phyloP scores from a whole-genome alignment of 495 filamentous ascomycete genomes.

The Halenospora varia region DNA sequence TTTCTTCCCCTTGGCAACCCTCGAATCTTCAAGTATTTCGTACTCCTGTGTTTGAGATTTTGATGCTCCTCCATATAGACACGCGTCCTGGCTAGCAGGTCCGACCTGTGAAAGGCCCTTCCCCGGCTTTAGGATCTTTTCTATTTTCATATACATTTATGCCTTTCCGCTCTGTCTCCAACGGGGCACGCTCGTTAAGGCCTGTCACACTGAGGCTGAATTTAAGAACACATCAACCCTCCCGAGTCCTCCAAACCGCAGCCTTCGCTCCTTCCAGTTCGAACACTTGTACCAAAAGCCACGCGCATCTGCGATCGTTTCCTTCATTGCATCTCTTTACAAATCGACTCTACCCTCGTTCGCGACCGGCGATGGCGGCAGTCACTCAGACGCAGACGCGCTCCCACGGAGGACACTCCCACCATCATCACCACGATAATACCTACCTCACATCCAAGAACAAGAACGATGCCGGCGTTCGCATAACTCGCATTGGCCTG shows the following conservation, averaged over 20 bases:
- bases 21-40: neutral
- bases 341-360: constrained; percentile 9
- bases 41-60: neutral
- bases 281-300: constrained; percentile 4
- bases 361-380: constrained; percentile 26
- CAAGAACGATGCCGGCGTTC: constrained; percentile 88
- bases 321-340: constrained; percentile 17
- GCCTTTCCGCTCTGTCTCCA: constrained; percentile 19
- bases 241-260: constrained; percentile 22
- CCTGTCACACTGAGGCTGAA: constrained; percentile 17
- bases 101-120: constrained; percentile 14
- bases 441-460: constrained; percentile 83
- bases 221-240: constrained; percentile 33
- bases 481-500: constrained; percentile 89
- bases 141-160: constrained; percentile 4
- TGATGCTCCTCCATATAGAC: constrained; percentile 8
- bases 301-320: constrained; percentile 15
- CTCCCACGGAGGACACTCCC: constrained; percentile 46
- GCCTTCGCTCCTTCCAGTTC: constrained; percentile 5
- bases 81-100: constrained; percentile 14
- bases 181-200: constrained; percentile 20
- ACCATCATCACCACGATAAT: constrained; percentile 83
- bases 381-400: constrained; percentile 45
- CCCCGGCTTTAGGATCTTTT: neutral
- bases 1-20: constrained; percentile 4